phyloP scores from a whole-genome alignment of 1,139 yeast species.

The Williopsis jadinii region DNA sequence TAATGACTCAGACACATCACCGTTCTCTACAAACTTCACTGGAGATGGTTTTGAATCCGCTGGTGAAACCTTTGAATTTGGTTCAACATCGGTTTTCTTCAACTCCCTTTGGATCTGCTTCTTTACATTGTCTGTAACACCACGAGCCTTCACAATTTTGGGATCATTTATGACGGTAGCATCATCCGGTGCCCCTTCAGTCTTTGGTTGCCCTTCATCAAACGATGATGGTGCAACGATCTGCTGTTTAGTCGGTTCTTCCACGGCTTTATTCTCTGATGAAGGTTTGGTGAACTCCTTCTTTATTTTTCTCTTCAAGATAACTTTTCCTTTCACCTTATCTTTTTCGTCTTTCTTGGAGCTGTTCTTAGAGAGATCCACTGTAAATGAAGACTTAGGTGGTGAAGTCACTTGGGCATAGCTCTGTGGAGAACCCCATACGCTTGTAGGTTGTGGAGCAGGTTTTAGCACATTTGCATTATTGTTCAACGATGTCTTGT shows the following conservation, averaged over 20 bases:
- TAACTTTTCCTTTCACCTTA: conserved; percentile 11
- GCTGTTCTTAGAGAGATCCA: background rate
- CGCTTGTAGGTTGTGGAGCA: conserved; percentile 14
- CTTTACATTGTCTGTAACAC: too few relatives aligned
- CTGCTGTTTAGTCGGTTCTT: background rate
- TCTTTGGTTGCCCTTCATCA: background rate
- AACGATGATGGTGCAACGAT: background rate
- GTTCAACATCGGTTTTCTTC: too few relatives aligned
- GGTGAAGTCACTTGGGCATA: conserved; percentile 8
- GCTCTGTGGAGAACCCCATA: conserved; percentile 12
- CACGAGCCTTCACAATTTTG: background rate
- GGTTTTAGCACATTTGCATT: conserved; percentile 9
- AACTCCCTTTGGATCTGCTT: too few relatives aligned
- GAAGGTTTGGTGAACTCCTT: background rate
- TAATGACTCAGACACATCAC: too few relatives aligned
- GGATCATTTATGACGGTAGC: background rate
- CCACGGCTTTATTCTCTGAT: background rate
- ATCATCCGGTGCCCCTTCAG: background rate
- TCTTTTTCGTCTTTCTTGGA: conserved; percentile 6
- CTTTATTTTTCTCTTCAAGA: conserved; percentile 13
- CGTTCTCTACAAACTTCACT: too few relatives aligned
- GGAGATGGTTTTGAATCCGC: too few relatives aligned
- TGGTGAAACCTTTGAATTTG: too few relatives aligned
- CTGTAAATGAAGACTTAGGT: conserved; percentile 4
- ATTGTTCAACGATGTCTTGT: background rate